Evolutionary conservation across 2,329 filamentous ascomycete species (phyloP).

Genomic region (Aspergillus japonicus): DNA sequence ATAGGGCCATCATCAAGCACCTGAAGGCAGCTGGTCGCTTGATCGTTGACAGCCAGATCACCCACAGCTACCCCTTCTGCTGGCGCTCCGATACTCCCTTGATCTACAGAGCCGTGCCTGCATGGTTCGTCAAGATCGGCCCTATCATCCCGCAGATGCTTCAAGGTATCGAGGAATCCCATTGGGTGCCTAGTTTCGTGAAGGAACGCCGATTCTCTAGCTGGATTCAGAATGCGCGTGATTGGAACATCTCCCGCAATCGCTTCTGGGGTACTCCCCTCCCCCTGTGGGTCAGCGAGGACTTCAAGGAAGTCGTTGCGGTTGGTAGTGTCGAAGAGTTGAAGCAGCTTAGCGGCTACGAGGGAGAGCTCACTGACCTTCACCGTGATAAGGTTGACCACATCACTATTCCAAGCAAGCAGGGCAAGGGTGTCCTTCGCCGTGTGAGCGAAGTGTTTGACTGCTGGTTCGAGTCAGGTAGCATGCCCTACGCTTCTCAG

Average conservation of each 20-base stretch:
- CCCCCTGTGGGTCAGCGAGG: constrained; percentile 87
- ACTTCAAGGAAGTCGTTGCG: constrained; percentile 81
- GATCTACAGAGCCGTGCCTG: constrained; percentile 87
- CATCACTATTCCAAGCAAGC: constrained; percentile 88
- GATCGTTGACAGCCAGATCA: constrained; percentile 81
- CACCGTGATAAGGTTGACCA: constrained; percentile 91
- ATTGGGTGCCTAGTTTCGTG: constrained; percentile 88
- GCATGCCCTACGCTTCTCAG: constrained; percentile 88
- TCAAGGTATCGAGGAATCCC: constrained; percentile 81
- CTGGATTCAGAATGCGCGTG: constrained; percentile 87
- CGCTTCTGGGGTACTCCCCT: constrained; percentile 95
- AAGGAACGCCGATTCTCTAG: constrained; percentile 88
- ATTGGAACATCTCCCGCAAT: constrained; percentile 94
- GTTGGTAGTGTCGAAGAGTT: constrained; percentile 82
- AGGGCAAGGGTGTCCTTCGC: constrained; percentile 78
- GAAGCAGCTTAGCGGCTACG: constrained; percentile 79
- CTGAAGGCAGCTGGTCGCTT: constrained; percentile 74
- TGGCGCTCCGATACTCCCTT: constrained; percentile 92
- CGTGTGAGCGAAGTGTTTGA: constrained; percentile 89
- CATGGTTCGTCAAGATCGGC: constrained; percentile 90
- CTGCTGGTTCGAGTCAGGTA: constrained; percentile 95
- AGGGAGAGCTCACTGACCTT: constrained; percentile 78
- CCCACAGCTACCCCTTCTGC: constrained; percentile 91
- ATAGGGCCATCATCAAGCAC: constrained; percentile 89
- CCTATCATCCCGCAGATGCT: constrained; percentile 84